Evolutionary conservation across 495 filamentous ascomycete species (phyloP).

Genomic region (Podospora didyma): DNA sequence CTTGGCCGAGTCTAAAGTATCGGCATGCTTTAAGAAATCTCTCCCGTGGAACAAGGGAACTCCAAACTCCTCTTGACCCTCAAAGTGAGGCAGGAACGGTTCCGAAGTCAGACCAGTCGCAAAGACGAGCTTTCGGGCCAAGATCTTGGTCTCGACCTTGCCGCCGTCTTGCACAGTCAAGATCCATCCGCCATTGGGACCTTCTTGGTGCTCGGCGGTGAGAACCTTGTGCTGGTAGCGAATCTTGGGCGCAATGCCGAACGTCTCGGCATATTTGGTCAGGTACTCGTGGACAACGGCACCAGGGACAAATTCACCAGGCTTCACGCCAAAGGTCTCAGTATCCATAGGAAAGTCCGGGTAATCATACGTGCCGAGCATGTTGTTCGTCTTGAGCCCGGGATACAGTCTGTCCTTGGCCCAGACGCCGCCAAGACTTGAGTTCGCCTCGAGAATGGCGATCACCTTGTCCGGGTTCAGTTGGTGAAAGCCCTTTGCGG

Average conservation of each 20-base stretch:
- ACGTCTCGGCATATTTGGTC: conserved; percentile 55
- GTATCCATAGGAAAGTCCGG: conserved; percentile 70
- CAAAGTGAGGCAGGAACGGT: conserved; percentile 34
- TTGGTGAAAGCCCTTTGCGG: conserved; percentile 39
- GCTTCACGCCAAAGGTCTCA: conserved; percentile 53
- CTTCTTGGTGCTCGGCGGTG: conserved; percentile 44
- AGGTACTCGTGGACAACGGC: conserved; percentile 63
- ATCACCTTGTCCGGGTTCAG: conserved; percentile 35
- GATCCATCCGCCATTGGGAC: conserved; percentile 34
- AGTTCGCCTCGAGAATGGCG: conserved; percentile 35
- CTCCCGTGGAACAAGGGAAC: conserved; percentile 61
- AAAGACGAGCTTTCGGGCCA: conserved; percentile 30
- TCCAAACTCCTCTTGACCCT: conserved; percentile 33
- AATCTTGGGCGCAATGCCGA: conserved; percentile 51
- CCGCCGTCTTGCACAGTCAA: conserved; percentile 29
- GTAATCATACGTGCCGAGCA: conserved; percentile 65
- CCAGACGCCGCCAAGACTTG: conserved; percentile 66
- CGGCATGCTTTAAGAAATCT: conserved; percentile 42
- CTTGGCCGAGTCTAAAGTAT: conserved; percentile 28
- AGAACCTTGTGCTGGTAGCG: conserved; percentile 51
- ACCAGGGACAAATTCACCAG: conserved; percentile 67
- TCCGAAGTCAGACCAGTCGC: conserved; percentile 37
- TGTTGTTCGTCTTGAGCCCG: conserved; percentile 58
- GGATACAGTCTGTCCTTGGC: conserved; percentile 59
- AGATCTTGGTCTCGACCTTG: conserved; percentile 11